Evolutionary conservation across 2,329 filamentous ascomycete genomes (phyloP).

Genomic region (Fusarium sp.): DNA sequence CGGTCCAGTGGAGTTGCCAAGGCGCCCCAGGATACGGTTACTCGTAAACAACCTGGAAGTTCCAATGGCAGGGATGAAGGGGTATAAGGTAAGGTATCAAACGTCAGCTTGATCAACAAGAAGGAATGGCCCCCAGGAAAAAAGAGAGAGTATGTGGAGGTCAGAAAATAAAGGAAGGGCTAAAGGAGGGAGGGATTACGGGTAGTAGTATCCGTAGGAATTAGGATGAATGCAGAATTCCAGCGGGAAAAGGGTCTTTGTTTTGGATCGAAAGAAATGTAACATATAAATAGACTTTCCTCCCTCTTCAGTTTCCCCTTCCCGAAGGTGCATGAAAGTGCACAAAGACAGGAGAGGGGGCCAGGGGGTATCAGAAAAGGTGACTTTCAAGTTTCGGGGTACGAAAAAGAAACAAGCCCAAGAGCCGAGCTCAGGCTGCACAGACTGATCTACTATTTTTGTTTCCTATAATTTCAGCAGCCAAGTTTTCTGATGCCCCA

Average conservation of each 20-base stretch:
- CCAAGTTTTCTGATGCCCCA: not conserved
- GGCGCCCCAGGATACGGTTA: constrained; percentile 7
- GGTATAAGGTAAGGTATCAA: not conserved
- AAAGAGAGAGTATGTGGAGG: not conserved
- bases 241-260: constrained; percentile 4
- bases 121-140: constrained; percentile 22
- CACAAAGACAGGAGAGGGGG: constrained; percentile 24
- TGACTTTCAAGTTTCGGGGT: not conserved
- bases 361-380: not conserved
- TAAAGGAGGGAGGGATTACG: not conserved
- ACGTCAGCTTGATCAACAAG: constrained; percentile 19
- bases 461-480: not conserved
- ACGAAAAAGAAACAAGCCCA: not conserved
- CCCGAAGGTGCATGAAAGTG: constrained; percentile 19
- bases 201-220: not conserved
- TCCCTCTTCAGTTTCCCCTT: constrained; percentile 4
- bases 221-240: constrained; percentile 1
- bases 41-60: constrained; percentile 20
- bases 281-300: constrained; percentile 20
- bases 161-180: not conserved
- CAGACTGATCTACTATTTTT: not conserved
- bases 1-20: constrained; percentile 21
- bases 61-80: constrained; percentile 20
- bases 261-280: not conserved
- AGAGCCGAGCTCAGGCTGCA: not conserved